Evolutionary conservation across 768 basidiomycete genomes (phyloP).

Genomic region (Termitomyces sp.): DNA sequence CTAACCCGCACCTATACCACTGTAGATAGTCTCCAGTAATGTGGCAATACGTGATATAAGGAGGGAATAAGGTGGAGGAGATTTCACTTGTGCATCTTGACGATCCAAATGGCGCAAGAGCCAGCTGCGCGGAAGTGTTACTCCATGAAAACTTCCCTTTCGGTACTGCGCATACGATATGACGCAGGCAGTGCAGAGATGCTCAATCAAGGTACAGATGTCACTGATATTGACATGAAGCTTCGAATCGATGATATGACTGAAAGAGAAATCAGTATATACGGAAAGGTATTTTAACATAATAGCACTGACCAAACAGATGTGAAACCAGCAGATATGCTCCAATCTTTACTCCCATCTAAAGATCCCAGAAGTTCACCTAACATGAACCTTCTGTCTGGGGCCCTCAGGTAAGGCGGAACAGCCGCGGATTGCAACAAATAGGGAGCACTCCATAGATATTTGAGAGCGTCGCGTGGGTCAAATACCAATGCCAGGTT

Average conservation of each 20-base stretch:
- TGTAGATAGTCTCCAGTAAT: slow-evolving; percentile 26
- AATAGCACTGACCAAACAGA: slow-evolving; percentile 34
- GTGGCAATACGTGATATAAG: slow-evolving; percentile 18
- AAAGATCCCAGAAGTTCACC: slow-evolving; percentile 22
- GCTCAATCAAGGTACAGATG: slow-evolving; percentile 51
- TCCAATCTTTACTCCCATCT: slow-evolving; percentile 21
- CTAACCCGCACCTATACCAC: slow-evolving; percentile 22
- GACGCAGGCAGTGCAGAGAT: slow-evolving; percentile 37
- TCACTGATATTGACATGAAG: slow-evolving; percentile 42
- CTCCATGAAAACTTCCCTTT: slow-evolving; percentile 31
- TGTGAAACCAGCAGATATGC: slow-evolving; percentile 31
- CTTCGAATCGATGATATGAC: slow-evolving; percentile 37
- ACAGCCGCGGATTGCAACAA: neutral
- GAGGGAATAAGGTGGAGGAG: neutral
- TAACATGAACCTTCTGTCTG: slow-evolving; percentile 9
- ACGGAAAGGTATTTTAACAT: neutral
- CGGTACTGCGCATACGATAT: slow-evolving; percentile 26
- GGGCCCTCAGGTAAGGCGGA: slow-evolving; percentile 14
- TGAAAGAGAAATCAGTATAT: slow-evolving; percentile 16
- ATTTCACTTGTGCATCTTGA: slow-evolving; percentile 4
- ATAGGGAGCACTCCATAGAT: slow-evolving; percentile 24
- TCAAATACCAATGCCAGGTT: slow-evolving; percentile 38
- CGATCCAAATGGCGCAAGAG: slow-evolving; percentile 23
- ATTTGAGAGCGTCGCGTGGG: slow-evolving; percentile 23
- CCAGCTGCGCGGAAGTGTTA: slow-evolving; percentile 57